These are phyloP conservation scores for Myxozyma lipomycoides DNA, from an alignment of 805 yeast species.

Conservation along the genomic window DNA sequence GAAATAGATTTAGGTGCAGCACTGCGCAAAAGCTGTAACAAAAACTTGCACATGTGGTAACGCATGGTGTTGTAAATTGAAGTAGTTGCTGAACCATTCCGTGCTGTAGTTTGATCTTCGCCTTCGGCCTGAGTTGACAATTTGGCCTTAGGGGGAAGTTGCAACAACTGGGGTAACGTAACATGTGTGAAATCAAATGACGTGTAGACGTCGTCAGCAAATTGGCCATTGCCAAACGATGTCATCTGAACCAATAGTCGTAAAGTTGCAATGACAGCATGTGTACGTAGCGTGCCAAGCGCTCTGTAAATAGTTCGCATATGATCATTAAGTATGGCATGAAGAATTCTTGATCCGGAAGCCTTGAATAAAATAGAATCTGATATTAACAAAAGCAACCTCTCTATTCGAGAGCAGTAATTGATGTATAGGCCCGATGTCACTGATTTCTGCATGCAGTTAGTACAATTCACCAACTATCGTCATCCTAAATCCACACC, in stretches of 20 bases:
- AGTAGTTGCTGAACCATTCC: background rate
- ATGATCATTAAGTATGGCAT: constrained; percentile 53
- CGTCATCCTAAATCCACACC: too few species aligned
- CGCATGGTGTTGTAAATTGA: constrained; percentile 47
- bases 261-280: constrained; percentile 59
- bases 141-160: constrained; percentile 40
- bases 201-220: constrained; percentile 56
- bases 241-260: constrained; percentile 53
- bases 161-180: constrained; percentile 56
- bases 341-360: constrained; percentile 38
- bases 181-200: constrained; percentile 65
- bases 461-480: too few species aligned
- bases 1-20: constrained; percentile 57
- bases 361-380: background rate
- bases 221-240: constrained; percentile 46
- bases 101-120: background rate
- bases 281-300: constrained; percentile 54
- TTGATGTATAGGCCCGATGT: constrained; percentile 8
- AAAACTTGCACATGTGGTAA: constrained; percentile 55
- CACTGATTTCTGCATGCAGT: constrained; percentile 10
- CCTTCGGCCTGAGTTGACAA: too few species aligned
- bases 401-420: constrained; percentile 2
- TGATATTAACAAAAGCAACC: constrained; percentile 1
- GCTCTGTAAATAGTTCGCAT: constrained; percentile 65
- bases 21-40: constrained; percentile 50